These are phyloP conservation scores for Immersiporthe knoxdaviesiana DNA, from an alignment of 2,329 filamentous ascomycete genomes.

Conservation along the genomic window DNA sequence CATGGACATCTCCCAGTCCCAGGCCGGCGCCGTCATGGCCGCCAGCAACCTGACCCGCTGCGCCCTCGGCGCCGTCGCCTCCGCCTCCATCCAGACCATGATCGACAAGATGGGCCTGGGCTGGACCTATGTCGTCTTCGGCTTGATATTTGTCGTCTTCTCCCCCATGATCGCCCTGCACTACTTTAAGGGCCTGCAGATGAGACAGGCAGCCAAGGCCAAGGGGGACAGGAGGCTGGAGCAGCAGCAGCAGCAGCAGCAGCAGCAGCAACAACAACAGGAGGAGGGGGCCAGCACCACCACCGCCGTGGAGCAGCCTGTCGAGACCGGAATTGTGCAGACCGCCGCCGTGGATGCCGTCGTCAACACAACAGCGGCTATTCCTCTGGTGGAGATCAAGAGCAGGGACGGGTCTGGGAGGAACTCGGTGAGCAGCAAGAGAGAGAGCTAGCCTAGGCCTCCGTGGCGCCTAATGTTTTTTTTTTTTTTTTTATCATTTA, in stretches of 20 bases:
- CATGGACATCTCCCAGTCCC: conserved; percentile 18
- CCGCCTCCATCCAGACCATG: conserved; percentile 18
- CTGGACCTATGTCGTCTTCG: conserved; percentile 22
- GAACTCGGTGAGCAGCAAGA: conserved; percentile 1
- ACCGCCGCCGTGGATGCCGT: conserved; percentile 6
- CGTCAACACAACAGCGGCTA: conserved; percentile 5
- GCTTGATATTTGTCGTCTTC: conserved; percentile 10
- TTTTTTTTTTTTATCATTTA: too few relatives aligned
- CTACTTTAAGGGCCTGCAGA: conserved; percentile 15
- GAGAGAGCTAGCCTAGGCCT: not conserved
- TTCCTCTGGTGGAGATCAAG: conserved; percentile 17
- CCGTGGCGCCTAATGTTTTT: not conserved
- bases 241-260: too few relatives aligned
- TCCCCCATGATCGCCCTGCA: conserved; percentile 16
- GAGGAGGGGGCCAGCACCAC: not conserved
- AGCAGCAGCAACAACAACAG: too few relatives aligned
- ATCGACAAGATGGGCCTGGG: conserved; percentile 20
- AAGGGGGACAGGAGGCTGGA: conserved; percentile 5
- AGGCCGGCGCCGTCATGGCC: conserved; percentile 19
- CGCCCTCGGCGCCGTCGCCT: conserved; percentile 15
- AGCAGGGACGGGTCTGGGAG: conserved; percentile 7
- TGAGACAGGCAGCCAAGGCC: conserved; percentile 14
- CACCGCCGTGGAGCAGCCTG: not conserved
- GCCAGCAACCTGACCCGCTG: conserved; percentile 22
- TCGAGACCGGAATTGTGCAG: not conserved